Evolutionary conservation across 352 stramenopile genomes (phyloP).

Genomic region (Hyaloperonospora brassicae): DNA sequence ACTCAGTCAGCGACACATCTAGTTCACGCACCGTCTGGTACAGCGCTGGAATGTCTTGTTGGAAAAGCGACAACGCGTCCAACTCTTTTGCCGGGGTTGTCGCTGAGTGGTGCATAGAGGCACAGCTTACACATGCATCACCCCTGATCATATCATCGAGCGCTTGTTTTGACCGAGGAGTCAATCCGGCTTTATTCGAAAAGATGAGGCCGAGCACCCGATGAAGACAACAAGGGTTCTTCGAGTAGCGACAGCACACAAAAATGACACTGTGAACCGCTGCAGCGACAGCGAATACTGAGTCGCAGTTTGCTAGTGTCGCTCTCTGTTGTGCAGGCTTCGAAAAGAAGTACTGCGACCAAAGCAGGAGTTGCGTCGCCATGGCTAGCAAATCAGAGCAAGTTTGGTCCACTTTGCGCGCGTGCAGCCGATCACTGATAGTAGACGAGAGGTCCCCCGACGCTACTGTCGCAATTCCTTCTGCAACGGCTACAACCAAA

Average conservation of each 20-base stretch:
- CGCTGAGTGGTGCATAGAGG: constrained; percentile 17
- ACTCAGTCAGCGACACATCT: constrained; percentile 40
- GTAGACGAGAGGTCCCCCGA: constrained; percentile 48
- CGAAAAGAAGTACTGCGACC: constrained; percentile 57
- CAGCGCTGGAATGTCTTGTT: constrained; percentile 57
- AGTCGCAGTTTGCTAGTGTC: constrained; percentile 35
- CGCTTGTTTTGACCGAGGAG: constrained; percentile 43
- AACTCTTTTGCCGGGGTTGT: constrained; percentile 1
- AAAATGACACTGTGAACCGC: constrained; percentile 73
- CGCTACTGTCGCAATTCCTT: constrained; percentile 41
- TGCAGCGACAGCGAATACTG: constrained; percentile 51
- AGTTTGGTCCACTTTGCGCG: constrained; percentile 54
- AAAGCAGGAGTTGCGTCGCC: constrained; percentile 46
- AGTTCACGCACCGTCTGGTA: constrained; percentile 53
- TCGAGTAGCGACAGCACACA: constrained; percentile 53
- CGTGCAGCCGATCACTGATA: constrained; percentile 46
- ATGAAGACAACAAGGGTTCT: constrained; percentile 63
- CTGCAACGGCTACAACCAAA: constrained; percentile 55
- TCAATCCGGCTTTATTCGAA: constrained; percentile 53
- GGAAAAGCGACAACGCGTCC: constrained; percentile 32
- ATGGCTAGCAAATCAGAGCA: constrained; percentile 52
- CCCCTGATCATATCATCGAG: constrained; percentile 45
- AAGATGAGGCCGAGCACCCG: constrained; percentile 56
- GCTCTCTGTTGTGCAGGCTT: constrained; percentile 31
- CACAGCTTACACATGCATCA: constrained; percentile 50